These are phyloP conservation scores for Pichia cactophila DNA, from an alignment of 1,139 yeast species.

Conservation along the genomic window DNA sequence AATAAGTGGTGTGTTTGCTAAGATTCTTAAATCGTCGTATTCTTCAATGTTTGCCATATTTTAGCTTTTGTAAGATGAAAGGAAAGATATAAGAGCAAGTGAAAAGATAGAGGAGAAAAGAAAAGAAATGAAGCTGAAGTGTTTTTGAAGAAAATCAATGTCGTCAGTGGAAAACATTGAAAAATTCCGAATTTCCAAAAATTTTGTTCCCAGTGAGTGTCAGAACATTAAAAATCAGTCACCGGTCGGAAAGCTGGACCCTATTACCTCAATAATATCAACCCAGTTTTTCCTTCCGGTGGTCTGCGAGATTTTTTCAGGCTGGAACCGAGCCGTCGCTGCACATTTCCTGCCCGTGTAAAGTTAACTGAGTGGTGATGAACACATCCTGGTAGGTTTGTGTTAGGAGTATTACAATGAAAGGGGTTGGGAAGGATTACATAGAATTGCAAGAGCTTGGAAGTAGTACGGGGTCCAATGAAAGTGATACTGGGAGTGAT, in stretches of 20 bases:
- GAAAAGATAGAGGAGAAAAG: neutral
- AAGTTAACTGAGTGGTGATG: neutral
- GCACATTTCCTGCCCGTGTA: neutral
- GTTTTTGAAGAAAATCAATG: neutral
- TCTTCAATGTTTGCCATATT: constrained; percentile 36
- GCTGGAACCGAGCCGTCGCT: neutral
- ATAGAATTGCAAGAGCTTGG: neutral
- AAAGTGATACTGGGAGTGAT: neutral
- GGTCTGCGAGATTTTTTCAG: too few species aligned
- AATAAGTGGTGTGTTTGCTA: constrained; percentile 84
- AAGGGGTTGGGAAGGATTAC: neutral
- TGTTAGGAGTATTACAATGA: neutral
- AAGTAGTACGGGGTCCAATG: neutral
- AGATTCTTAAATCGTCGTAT: constrained; percentile 81
- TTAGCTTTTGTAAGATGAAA: neutral
- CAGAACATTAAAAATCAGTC: neutral
- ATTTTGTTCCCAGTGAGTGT: too few species aligned
- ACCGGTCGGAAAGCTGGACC: neutral
- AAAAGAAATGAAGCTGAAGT: neutral
- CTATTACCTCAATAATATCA: too few species aligned
- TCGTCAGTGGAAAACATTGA: neutral
- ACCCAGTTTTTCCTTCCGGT: neutral
- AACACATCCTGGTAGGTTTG: neutral
- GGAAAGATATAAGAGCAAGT: neutral
- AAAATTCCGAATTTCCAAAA: neutral